Percentiles rank a stretch among this genome's conserved stretches.
These are phyloP conservation scores for Pascua sp. DNA, from an alignment of 1,284 basidiomycete species.

Conservation along the genomic window DNA sequence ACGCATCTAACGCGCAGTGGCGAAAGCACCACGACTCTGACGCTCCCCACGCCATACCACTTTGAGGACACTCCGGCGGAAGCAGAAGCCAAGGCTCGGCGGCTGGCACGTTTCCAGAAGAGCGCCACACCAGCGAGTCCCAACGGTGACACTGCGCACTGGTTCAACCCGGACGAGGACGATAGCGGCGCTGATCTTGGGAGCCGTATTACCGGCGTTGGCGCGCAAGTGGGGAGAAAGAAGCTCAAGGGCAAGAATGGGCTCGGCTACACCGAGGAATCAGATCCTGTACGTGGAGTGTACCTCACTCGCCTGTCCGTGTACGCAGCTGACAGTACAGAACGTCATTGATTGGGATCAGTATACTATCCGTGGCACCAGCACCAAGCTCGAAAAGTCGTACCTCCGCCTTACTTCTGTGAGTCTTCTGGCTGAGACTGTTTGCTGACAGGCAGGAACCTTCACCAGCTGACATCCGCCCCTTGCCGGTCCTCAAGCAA, in stretches of 20 bases:
- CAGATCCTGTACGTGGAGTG: constrained; percentile 50
- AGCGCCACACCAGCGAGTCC: background rate
- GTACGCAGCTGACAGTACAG: constrained; percentile 50
- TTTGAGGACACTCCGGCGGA: constrained; percentile 28
- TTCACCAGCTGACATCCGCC: constrained; percentile 89
- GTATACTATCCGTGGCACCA: constrained; percentile 90
- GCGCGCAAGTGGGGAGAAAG: constrained; percentile 30
- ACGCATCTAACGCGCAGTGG: constrained; percentile 11
- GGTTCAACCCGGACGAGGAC: constrained; percentile 27
- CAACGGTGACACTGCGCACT: constrained; percentile 12
- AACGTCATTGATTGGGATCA: constrained; percentile 97
- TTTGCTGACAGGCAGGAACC: constrained; percentile 64
- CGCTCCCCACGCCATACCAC: constrained; percentile 22
- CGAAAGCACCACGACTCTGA: constrained; percentile 1
- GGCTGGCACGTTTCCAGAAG: constrained; percentile 39
- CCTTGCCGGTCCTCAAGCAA: constrained; percentile 75
- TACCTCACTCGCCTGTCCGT: background rate
- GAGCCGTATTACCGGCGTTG: constrained; percentile 8
- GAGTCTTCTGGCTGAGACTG: constrained; percentile 34
- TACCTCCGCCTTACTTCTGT: constrained; percentile 93
- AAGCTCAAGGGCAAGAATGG: constrained; percentile 39
- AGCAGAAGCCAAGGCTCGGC: constrained; percentile 37
- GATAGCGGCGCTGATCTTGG: constrained; percentile 2
- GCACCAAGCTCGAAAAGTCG: constrained; percentile 84
- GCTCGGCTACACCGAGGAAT: constrained; percentile 38